Conservation (phyloP, 495 filamentous ascomycete genomes). For the Podospora appendiculata region DNA sequence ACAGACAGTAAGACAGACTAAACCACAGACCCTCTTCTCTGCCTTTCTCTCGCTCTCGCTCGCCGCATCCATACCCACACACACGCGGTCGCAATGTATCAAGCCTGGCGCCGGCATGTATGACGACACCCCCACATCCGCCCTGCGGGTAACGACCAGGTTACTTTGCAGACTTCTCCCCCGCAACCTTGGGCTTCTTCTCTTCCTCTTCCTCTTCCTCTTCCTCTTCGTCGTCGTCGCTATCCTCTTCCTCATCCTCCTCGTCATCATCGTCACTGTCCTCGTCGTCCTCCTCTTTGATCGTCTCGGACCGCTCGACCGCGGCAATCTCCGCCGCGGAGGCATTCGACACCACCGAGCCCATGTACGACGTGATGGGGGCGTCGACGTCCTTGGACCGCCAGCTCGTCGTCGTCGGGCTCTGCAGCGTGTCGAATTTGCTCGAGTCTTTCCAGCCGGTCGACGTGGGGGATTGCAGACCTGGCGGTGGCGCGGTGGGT, state of each 20-base stretch:
- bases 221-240: constrained; percentile 10
- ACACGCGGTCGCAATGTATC: too few species aligned
- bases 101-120: too few species aligned
- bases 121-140: too few species aligned
- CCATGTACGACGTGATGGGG: constrained; percentile 26
- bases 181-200: neutral
- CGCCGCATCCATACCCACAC: too few species aligned
- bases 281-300: constrained; percentile 25
- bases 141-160: too few species aligned
- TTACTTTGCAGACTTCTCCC: too few species aligned
- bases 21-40: too few species aligned
- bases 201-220: constrained; percentile 6
- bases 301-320: constrained; percentile 29
- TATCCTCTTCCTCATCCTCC: constrained; percentile 16
- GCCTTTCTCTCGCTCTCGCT: too few species aligned
- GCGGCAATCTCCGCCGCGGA: constrained; percentile 30
- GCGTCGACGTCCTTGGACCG: constrained; percentile 30
- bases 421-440: constrained; percentile 28
- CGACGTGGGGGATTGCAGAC: constrained; percentile 31
- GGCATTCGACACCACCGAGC: constrained; percentile 16
- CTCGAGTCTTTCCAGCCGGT: constrained; percentile 21
- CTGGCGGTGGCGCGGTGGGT: neutral
- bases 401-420: constrained; percentile 37
- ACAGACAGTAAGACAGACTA: too few species aligned
- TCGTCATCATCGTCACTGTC: constrained; percentile 16